Conservation (phyloP, 495 filamentous ascomycete genomes). For the Daldinia decipiens region DNA sequence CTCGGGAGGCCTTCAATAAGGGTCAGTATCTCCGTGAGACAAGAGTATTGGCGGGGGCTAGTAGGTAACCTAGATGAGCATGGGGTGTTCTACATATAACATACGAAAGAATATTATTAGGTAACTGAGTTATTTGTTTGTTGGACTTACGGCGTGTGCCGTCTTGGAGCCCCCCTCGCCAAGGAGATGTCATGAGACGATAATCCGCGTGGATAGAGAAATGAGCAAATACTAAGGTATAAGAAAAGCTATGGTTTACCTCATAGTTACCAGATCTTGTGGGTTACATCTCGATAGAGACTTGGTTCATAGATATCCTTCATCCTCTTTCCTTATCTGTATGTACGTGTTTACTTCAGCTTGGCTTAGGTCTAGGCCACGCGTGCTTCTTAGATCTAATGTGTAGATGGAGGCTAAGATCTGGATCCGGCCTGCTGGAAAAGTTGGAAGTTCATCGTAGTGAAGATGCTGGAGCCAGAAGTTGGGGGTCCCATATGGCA, state of each 20-base stretch:
- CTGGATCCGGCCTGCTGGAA: constrained; percentile 33
- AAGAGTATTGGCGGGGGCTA: constrained; percentile 2
- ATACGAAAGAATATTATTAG: not conserved
- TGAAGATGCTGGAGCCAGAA: constrained; percentile 3
- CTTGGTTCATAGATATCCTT: constrained; percentile 12
- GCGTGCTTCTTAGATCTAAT: not conserved
- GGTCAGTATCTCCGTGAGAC: constrained; percentile 11
- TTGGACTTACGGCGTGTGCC: not conserved
- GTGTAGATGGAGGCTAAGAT: constrained; percentile 20
- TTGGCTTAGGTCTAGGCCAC: constrained; percentile 8
- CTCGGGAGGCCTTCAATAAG: constrained; percentile 4
- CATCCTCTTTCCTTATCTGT: constrained; percentile 7
- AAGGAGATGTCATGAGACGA: constrained; percentile 4
- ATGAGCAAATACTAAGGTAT: constrained; percentile 8
- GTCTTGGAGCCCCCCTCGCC: constrained; percentile 15
- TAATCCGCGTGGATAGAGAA: not conserved
- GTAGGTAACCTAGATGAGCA: constrained; percentile 2
- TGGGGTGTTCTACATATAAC: too few relatives aligned
- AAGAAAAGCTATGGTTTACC: constrained; percentile 15
- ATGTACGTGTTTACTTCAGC: constrained; percentile 9
- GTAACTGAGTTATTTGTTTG: constrained; percentile 6
- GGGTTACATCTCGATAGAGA: constrained; percentile 5
- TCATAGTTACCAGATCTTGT: constrained; percentile 24
- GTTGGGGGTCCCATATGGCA: too few relatives aligned
- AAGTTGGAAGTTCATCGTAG: constrained; percentile 15